Evolutionary conservation across 2,329 filamentous ascomycete species (phyloP), one percentile per base, ranked within the genome.

Genomic region (Penicillium concentricum): DNA sequence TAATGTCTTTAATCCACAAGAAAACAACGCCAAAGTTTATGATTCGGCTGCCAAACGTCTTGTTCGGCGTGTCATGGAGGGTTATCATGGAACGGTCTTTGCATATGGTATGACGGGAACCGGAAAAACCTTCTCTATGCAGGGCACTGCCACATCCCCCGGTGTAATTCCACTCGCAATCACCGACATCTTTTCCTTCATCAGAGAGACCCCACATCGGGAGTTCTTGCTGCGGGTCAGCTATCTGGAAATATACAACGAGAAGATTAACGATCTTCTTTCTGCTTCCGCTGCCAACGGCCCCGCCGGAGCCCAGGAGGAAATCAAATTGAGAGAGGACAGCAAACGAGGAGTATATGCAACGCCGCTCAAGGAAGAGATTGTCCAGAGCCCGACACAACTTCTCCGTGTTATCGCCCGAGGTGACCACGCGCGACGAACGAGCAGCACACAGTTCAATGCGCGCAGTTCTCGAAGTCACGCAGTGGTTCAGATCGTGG

Each of bases 41-140:
- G 94, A 99, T 75, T 87, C 93, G 61, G 90, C 86, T 44, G 94
- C 94, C 42, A 97, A 97, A 77, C 89, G 94, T 60, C 81, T 99
- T 50, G 94, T 99, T 45, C 89, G 94, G 65, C 84, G 94, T 68
- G 94, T 99, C 48, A 99, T 99, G 94, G 94, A 99, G 79, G 94
- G 94, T 41, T 99, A 97, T 73, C 93, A 97, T 69, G 94, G 93
- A 57, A 99, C 94, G 1, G 94, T 99, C 24, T 97, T 99, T 73
- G 93, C 93, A 18, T 99, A 99, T 73, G 94, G 94, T 70, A 97
- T 97, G 92, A 99, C 94, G 4, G 94, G 94, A 60, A 97, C 94
- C 0, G 94, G 94, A 65, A 99, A 99, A 79, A 99, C 94, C 0
- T 99, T 97, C 74, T 97, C 93, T 38, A 99, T 99, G 94, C 94